phyloP scores from a whole-genome alignment of 768 basidiomycete species.

The Xerocomus potaroensis region DNA sequence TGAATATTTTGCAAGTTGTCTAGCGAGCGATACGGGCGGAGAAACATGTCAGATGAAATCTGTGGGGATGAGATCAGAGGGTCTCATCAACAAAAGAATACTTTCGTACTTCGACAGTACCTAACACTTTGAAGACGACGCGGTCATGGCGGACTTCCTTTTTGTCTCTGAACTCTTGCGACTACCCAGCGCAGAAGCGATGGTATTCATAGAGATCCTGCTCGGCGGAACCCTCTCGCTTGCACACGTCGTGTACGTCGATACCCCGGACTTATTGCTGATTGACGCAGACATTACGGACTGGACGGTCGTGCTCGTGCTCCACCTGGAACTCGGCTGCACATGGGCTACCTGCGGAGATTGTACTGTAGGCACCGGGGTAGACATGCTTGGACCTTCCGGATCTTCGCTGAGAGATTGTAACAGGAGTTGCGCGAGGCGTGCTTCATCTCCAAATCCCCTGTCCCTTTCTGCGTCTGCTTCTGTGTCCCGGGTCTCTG shows the following conservation, averaged over 20 bases:
- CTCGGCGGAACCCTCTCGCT: constrained; percentile 23
- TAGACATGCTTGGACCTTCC: constrained; percentile 1
- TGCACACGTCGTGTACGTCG: constrained; percentile 27
- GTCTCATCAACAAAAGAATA: no score
- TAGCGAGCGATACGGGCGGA: no score
- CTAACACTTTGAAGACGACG: constrained; percentile 26
- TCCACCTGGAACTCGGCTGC: constrained; percentile 27
- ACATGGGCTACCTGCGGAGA: constrained; percentile 18
- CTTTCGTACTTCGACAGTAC: constrained; percentile 3
- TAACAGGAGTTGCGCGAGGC: constrained; percentile 28
- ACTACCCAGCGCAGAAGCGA: constrained; percentile 21
- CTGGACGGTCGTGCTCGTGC: constrained; percentile 28
- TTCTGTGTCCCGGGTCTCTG: constrained; percentile 15
- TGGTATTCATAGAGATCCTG: constrained; percentile 26
- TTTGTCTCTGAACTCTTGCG: constrained; percentile 27
- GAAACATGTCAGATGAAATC: no score
- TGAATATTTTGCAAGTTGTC: constrained; percentile 1
- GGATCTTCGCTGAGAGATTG: constrained; percentile 22
- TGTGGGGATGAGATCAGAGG: constrained; percentile 5
- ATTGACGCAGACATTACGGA: constrained; percentile 24
- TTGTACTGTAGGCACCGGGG: constrained; percentile 5
- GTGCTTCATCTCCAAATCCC: constrained; percentile 26
- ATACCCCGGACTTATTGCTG: constrained; percentile 25
- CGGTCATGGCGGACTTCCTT: constrained; percentile 24
- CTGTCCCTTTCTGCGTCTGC: constrained; percentile 15